phyloP scores from a whole-genome alignment of 2,329 filamentous ascomycete genomes.

The Beauveria scarabaeidicola region DNA sequence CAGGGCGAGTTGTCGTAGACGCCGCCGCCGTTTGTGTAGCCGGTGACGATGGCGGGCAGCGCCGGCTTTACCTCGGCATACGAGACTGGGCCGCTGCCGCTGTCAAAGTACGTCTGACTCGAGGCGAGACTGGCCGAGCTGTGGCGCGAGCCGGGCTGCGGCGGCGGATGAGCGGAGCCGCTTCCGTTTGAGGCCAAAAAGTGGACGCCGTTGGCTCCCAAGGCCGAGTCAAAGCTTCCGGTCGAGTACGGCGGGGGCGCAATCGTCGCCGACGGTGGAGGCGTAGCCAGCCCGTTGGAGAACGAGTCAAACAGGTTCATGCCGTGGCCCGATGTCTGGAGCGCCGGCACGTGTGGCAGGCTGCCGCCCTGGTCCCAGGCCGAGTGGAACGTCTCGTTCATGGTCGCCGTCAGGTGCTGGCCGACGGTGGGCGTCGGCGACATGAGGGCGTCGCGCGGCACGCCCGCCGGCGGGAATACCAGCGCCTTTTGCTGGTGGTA shows the following conservation, averaged over 20 bases:
- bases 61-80: conserved; percentile 27
- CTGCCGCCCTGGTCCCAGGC: conserved; percentile 33
- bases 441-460: conserved; percentile 39
- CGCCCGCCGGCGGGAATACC: conserved; percentile 26
- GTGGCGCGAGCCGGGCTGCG: conserved; percentile 12
- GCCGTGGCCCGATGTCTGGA: conserved; percentile 25
- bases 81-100: conserved; percentile 18
- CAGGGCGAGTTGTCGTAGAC: conserved; percentile 27
- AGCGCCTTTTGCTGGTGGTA: conserved; percentile 45
- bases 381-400: conserved; percentile 48
- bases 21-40: conserved; percentile 25
- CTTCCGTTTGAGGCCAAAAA: conserved; percentile 24
- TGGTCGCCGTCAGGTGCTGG: conserved; percentile 45
- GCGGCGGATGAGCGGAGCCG: conserved; percentile 7
- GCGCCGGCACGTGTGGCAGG: conserved; percentile 26
- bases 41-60: conserved; percentile 21
- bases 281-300: conserved; percentile 45
- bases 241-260: conserved; percentile 35
- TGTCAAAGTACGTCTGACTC: conserved; percentile 25
- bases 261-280: conserved; percentile 46
- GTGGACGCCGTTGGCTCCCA: conserved; percentile 22
- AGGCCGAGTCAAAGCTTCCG: conserved; percentile 35
- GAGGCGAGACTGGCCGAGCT: conserved; percentile 16
- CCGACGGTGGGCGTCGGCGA: conserved; percentile 41
- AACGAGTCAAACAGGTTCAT: conserved; percentile 42